phyloP scores from a whole-genome alignment of 2,329 filamentous ascomycete genomes.

The Dactylellina sp. region DNA sequence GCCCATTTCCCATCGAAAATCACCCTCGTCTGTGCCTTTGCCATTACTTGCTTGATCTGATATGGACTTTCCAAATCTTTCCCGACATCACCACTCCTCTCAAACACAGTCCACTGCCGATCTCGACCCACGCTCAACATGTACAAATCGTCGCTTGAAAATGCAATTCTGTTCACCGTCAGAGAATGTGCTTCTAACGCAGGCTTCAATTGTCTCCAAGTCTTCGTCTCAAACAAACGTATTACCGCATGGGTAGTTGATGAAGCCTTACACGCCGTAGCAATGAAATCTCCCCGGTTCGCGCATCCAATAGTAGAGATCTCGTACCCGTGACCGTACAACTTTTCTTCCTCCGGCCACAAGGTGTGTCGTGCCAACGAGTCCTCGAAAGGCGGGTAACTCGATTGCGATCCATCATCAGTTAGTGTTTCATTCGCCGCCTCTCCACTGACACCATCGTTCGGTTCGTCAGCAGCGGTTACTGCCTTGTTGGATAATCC shows the following conservation, averaged over 20 bases:
- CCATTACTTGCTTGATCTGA: slow-evolving; percentile 73
- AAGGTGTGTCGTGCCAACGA: slow-evolving; percentile 88
- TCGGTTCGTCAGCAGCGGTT: slow-evolving; percentile 67
- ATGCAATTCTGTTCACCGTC: slow-evolving; percentile 84
- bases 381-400: slow-evolving; percentile 86
- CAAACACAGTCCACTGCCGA: slow-evolving; percentile 88
- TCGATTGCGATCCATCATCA: slow-evolving; percentile 14
- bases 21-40: slow-evolving; percentile 91
- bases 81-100: slow-evolving; percentile 62
- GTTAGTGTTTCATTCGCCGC: slow-evolving; percentile 69
- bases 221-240: slow-evolving; percentile 83
- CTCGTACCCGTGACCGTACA: slow-evolving; percentile 98
- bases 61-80: slow-evolving; percentile 66
- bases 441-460: slow-evolving; percentile 71
- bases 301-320: slow-evolving; percentile 87
- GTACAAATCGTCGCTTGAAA: slow-evolving; percentile 78
- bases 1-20: slow-evolving; percentile 90
- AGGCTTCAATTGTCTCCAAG: slow-evolving; percentile 87
- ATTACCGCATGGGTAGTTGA: slow-evolving; percentile 95
- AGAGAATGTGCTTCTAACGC: slow-evolving; percentile 85
- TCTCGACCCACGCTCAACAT: slow-evolving; percentile 92
- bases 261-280: slow-evolving; percentile 92
- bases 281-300: slow-evolving; percentile 79
- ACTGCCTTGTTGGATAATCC: slow-evolving; percentile 96
- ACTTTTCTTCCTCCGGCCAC: slow-evolving; percentile 95